Evolutionary conservation across 768 basidiomycete genomes (phyloP).

Genomic region (Boletus rubropictus): DNA sequence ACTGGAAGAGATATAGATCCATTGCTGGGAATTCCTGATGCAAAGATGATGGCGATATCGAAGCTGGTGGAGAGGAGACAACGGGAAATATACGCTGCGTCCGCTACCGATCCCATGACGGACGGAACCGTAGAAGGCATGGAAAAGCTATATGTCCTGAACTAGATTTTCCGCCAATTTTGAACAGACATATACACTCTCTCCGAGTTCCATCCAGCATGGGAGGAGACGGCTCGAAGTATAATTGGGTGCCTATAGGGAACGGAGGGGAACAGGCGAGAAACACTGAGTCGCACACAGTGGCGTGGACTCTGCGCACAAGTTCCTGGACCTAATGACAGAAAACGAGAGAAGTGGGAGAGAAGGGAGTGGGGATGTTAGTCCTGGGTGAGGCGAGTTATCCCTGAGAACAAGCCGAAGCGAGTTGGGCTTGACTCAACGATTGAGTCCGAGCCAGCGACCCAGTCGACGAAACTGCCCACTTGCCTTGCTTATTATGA

Average conservation of each 20-base stretch:
- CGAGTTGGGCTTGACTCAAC: background rate
- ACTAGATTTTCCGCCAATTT: slow-evolving; percentile 65
- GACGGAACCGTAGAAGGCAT: slow-evolving; percentile 27
- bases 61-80: slow-evolving; percentile 29
- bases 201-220: slow-evolving; percentile 41
- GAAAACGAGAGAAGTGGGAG: slow-evolving; percentile 43
- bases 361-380: slow-evolving; percentile 45
- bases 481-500: slow-evolving; percentile 10
- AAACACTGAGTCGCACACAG: slow-evolving; percentile 52
- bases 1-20: slow-evolving; percentile 33
- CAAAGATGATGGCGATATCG: slow-evolving; percentile 32
- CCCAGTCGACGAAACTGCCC: background rate
- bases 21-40: slow-evolving; percentile 34
- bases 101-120: slow-evolving; percentile 27
- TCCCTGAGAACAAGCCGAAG: slow-evolving; percentile 22
- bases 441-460: background rate
- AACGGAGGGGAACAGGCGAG: slow-evolving; percentile 8
- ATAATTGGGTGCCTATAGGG: slow-evolving; percentile 41
- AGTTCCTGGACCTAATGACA: slow-evolving; percentile 45
- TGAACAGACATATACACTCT: slow-evolving; percentile 54
- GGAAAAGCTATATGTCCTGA: slow-evolving; percentile 45
- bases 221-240: slow-evolving; percentile 31
- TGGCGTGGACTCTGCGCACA: slow-evolving; percentile 44
- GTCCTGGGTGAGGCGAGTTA: slow-evolving; percentile 28
- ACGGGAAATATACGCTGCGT: slow-evolving; percentile 28